Conservation (phyloP, 2,329 filamentous ascomycete species). For the Fusarium proliferatum region DNA sequence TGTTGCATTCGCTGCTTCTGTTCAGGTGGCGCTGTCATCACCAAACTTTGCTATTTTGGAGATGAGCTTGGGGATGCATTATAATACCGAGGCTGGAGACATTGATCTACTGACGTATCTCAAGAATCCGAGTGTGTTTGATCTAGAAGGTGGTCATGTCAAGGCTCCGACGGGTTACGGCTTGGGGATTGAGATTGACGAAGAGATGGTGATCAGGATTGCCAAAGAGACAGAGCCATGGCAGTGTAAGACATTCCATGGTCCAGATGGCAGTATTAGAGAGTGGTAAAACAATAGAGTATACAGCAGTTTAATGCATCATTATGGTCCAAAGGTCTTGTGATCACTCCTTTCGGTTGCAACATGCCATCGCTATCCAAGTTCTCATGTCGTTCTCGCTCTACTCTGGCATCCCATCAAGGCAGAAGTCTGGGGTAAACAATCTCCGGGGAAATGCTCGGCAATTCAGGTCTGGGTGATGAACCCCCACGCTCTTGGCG, state of each 20-base stretch:
- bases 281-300: neutral
- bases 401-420: neutral
- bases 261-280: constrained; percentile 15
- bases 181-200: constrained; percentile 77
- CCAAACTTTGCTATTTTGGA: constrained; percentile 80
- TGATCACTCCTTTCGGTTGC: neutral
- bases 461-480: neutral
- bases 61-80: constrained; percentile 84
- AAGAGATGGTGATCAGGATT: constrained; percentile 71
- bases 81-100: constrained; percentile 73
- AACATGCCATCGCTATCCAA: no score
- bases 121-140: constrained; percentile 72
- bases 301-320: fast-evolving
- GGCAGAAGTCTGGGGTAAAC: neutral
- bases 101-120: constrained; percentile 75
- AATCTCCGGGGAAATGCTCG: neutral
- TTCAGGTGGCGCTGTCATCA: constrained; percentile 71
- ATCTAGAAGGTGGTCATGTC: constrained; percentile 74
- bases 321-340: neutral
- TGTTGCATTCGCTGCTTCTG: constrained; percentile 76
- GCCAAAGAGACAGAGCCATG: constrained; percentile 70
- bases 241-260: constrained; percentile 47
- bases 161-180: constrained; percentile 69
- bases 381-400: fast-evolving
- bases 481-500: constrained; percentile 6